Evolutionary conservation across 2,329 filamentous ascomycete genomes (phyloP).

Genomic region (Colletotrichum tanaceti): DNA sequence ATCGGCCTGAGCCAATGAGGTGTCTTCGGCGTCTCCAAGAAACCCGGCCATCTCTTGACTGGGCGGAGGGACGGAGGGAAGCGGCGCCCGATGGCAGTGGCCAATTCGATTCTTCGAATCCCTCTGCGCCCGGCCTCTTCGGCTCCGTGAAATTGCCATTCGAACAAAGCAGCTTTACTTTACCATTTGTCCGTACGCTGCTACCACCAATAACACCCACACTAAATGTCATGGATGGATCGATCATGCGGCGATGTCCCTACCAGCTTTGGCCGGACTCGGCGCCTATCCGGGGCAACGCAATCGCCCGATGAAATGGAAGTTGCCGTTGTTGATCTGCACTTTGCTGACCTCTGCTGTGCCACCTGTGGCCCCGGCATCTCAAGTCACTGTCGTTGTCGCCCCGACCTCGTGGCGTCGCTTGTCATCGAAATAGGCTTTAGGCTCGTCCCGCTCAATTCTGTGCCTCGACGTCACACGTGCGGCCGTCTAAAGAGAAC

Average conservation of each 20-base stretch:
- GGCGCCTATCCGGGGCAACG: too few species aligned
- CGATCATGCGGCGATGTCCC: not conserved
- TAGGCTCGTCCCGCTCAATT: constrained; percentile 2
- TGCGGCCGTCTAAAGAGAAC: not conserved
- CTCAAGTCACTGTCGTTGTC: too few species aligned
- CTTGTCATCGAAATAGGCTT: constrained; percentile 1
- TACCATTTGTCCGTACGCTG: too few species aligned
- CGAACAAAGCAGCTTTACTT: too few species aligned
- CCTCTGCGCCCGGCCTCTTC: not conserved
- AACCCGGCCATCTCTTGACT: constrained; percentile 17
- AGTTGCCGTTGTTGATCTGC: constrained; percentile 12
- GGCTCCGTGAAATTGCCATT: constrained; percentile 18
- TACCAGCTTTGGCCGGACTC: constrained; percentile 7
- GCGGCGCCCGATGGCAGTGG: too few species aligned
- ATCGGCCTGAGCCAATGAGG: not conserved
- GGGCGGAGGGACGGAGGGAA: not conserved
- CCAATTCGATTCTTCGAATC: not conserved
- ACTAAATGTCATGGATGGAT: too few species aligned
- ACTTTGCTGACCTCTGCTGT: not conserved
- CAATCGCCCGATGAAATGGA: not conserved
- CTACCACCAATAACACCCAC: too few species aligned
- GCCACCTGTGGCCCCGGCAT: not conserved
- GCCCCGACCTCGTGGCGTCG: not conserved
- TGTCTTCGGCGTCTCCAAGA: not conserved
- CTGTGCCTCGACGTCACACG: not conserved